Base-by-base conservation (phyloP, 257 asterid genomes). In the Leptodermis oblonga region DNA sequence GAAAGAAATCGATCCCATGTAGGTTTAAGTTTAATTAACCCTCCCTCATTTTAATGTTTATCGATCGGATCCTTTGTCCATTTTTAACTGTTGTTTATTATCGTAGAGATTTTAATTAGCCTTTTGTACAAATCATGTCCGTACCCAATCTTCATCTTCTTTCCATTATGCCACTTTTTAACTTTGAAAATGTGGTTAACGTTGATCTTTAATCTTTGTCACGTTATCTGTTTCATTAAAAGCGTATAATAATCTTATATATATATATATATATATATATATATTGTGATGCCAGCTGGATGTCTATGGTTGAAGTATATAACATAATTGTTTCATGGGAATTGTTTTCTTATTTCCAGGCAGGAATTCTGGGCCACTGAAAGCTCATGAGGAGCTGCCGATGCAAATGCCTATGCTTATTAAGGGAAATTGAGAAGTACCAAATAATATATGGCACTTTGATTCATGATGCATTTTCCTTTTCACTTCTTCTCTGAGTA, bases 101-200 rank as follows among this genome's bases (percentile, higher is more conserved):
- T 75, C 68, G 69, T 83, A 77, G 84, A 83, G 72, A 69, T 66
- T 73, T 70, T 59, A 77, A 51, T 79, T 66, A 74, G 67, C 74
- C 74, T 41, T n/a, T 42, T 87, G 96, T 91, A 87, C 76, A 88
- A 82, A 82, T 73, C 70, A 79, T 71, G 74, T 78, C 75, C 72
- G 58, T 46, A 73, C 71, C 76, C 69, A 53, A 75, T 63, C 62
- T 75, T 63, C 53, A 49, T 37, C 60, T 66, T n/a, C 28, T 30
- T 46, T 5, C 30, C 17, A 3, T 28, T 43, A 6, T 55, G 62
- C 31, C 62, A 12, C 30, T 53, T 49, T 62, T 49, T 49, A 49
- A 1, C 20, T 25, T 51, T 51, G 26, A 20, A 51, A 34, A 34
- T 34, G 6, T 34, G 39, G 39, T 34, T 6, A 34, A 34, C 6